These are phyloP conservation scores for Vickermania ingenoplastis DNA, from an alignment of 208 protist genomes.

Conservation along the genomic window DNA sequence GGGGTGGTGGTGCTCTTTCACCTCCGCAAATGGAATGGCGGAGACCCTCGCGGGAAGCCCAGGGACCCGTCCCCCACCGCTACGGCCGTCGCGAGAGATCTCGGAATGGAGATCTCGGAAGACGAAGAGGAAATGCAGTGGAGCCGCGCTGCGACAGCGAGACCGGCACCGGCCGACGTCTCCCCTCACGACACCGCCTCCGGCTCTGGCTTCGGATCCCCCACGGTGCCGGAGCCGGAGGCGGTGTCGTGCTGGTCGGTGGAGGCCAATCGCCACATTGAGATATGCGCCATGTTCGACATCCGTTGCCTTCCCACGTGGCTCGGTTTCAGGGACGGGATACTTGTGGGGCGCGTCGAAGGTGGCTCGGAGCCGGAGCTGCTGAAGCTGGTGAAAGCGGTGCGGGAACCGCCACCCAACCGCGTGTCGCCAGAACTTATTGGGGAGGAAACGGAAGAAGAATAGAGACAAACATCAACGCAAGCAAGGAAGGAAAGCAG, in stretches of 20 bases:
- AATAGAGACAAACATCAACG: no score
- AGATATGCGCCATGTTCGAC: slow-evolving; percentile 70
- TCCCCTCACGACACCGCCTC: background rate
- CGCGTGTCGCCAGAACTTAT: no score
- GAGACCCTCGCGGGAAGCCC: background rate
- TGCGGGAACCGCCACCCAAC: no score
- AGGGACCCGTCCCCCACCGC: background rate
- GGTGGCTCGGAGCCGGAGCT: slow-evolving; percentile 53
- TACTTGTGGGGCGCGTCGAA: slow-evolving; percentile 59
- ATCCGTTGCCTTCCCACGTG: slow-evolving; percentile 84
- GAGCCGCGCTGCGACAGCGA: background rate
- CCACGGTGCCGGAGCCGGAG: background rate
- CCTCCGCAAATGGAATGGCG: background rate
- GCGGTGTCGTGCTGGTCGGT: slow-evolving; percentile 17
- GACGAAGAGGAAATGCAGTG: background rate
- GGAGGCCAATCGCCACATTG: slow-evolving; percentile 60
- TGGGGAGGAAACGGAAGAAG: no score
- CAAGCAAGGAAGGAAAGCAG: no score
- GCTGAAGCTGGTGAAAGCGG: slow-evolving; percentile 21
- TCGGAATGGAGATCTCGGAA: background rate
- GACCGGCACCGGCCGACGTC: background rate
- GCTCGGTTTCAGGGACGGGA: slow-evolving; percentile 61
- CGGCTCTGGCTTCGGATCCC: background rate
- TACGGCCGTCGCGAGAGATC: background rate
- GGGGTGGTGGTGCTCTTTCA: background rate